Evolutionary conservation across 345 rosid genomes (phyloP), one percentile per base, ranked within the genome.

Genomic region (Gossypium herbaceum): DNA sequence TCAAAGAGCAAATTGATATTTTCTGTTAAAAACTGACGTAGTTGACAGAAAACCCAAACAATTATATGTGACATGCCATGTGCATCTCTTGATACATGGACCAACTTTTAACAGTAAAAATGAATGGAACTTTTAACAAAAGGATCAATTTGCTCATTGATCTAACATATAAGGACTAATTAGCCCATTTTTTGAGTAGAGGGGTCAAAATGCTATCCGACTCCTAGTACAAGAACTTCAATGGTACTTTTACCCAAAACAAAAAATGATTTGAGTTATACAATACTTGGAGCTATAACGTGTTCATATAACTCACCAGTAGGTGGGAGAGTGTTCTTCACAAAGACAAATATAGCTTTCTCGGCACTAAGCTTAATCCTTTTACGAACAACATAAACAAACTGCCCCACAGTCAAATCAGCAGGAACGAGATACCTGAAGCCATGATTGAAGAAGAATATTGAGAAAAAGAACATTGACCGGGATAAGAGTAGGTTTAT

Each of bases 291-390:
- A 78, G 22, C 25, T 12, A 22, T 57, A 62, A 45, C 15, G 8
- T 27, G 54, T 3, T 51, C 6, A 34, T 34, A 34, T 5, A 16
- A 76, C 89, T 77, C 62, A 87, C 92, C 92, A 15, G 91, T 86
- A 3, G 92, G 83, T 22, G 97, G 97, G 22, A 91, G 75, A 7
- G 90, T 86, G 78, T 91, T 83, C 64, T 85, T 86, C 44, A 89
- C 89, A 69, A 91, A 91, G 73, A 89, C 75, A 57, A 90, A 90
- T 79, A 90, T 88, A 52, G 94, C 94, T 83, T 88, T 88, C 72
- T 90, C 94, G 51, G 97, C 86, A 80, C 94, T 72, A 34, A 91
- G 87, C 83, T 91, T 86, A 58, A 89, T 89, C 89, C 92, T 86
- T 82, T 89, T 91, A 44, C 97, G 92, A 58, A 91, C 88, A 75